These are phyloP conservation scores for Trichophyton simii DNA, from an alignment of 2,329 filamentous ascomycete genomes.

Conservation along the genomic window DNA sequence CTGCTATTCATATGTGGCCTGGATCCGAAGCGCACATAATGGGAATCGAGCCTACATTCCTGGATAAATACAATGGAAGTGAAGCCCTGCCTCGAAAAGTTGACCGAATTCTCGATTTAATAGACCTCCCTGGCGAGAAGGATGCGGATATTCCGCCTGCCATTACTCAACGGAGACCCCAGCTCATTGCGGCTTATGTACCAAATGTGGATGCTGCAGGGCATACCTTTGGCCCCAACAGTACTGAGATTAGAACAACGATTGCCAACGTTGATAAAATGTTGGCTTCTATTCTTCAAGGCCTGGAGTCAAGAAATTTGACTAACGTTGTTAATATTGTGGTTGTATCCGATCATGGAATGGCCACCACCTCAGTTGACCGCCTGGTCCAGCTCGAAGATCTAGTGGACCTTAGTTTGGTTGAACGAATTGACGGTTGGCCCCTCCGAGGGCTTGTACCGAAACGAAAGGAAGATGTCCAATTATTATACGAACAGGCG, in stretches of 20 bases:
- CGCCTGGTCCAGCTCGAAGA: constrained; percentile 84
- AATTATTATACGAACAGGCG: constrained; percentile 50
- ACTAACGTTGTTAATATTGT: constrained; percentile 86
- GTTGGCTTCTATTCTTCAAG: constrained; percentile 62
- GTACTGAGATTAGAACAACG: constrained; percentile 71
- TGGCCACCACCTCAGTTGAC: constrained; percentile 78
- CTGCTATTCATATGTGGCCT: constrained; percentile 97
- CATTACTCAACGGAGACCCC: constrained; percentile 54
- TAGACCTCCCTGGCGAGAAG: constrained; percentile 69
- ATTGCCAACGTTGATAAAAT: constrained; percentile 72
- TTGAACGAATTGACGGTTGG: constrained; percentile 87
- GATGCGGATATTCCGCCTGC: constrained; percentile 29
- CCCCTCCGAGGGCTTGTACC: constrained; percentile 80
- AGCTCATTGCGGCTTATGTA: constrained; percentile 88
- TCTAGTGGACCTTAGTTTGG: constrained; percentile 60
- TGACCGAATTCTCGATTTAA: constrained; percentile 61
- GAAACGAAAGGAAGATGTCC: constrained; percentile 54
- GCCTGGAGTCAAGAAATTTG: constrained; percentile 68
- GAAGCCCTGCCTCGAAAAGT: constrained; percentile 67
- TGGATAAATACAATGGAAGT: constrained; percentile 73
- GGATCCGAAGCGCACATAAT: constrained; percentile 81
- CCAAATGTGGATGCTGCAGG: constrained; percentile 82
- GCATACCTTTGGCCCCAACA: constrained; percentile 84
- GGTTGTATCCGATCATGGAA: constrained; percentile 94
- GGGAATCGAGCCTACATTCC: constrained; percentile 59